phyloP scores from a whole-genome alignment of 768 basidiomycete species.

The Favolaschia claudopus region DNA sequence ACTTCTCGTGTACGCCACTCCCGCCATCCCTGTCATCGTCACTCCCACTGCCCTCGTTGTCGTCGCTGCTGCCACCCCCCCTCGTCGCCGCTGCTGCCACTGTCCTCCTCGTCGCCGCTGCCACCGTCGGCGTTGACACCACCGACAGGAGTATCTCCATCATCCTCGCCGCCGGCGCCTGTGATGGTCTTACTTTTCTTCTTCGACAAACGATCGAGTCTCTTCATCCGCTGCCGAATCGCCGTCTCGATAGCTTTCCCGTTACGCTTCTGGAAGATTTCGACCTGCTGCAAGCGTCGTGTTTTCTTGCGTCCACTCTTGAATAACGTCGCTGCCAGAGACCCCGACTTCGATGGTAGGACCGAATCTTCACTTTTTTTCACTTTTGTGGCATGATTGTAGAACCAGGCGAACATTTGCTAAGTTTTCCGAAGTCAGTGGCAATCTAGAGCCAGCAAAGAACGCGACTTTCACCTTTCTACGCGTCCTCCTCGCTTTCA shows the following conservation, averaged over 20 bases:
- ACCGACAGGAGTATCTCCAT: background rate
- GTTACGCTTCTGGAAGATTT: slow-evolving; percentile 6
- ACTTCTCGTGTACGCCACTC: background rate
- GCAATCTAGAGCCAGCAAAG: too few species aligned
- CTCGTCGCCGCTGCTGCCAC: background rate
- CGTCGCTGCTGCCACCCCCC: background rate
- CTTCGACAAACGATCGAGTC: too few species aligned
- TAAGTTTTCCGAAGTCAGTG: background rate
- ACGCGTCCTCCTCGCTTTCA: background rate
- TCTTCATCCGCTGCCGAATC: background rate
- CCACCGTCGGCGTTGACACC: background rate
- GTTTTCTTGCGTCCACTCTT: background rate
- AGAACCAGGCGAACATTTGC: slow-evolving; percentile 8
- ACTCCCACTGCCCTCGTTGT: background rate
- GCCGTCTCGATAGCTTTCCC: background rate
- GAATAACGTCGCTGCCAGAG: background rate
- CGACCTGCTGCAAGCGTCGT: background rate
- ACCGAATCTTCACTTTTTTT: background rate
- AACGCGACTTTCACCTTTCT: background rate
- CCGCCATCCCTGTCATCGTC: background rate
- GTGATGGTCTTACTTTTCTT: background rate
- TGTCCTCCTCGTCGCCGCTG: background rate
- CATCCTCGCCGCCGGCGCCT: background rate
- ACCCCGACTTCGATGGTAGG: background rate
- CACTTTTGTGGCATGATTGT: background rate